phyloP scores from a whole-genome alignment of 2,329 filamentous ascomycete species.

The Ilyonectria destructans region DNA sequence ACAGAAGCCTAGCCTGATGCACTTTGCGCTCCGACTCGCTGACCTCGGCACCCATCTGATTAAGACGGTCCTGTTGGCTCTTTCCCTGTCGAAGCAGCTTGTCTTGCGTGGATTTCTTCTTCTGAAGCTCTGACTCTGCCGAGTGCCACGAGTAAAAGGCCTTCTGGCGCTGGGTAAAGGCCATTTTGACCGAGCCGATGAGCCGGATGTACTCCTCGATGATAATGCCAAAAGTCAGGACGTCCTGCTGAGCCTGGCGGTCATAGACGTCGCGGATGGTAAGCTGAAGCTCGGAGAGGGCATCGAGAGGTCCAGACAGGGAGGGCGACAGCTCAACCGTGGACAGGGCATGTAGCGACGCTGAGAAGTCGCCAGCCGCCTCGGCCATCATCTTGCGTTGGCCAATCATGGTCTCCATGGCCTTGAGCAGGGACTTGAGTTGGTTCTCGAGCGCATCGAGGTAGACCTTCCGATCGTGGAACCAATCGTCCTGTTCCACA shows the following conservation, averaged over 20 bases:
- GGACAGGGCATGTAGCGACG: conserved; percentile 92
- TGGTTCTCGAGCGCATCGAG: conserved; percentile 95
- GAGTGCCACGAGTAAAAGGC: conserved; percentile 95
- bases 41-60: conserved; percentile 93
- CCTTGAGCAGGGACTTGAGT: conserved; percentile 90
- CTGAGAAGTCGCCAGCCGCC: conserved; percentile 92
- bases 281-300: conserved; percentile 92
- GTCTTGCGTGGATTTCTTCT: conserved; percentile 90
- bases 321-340: conserved; percentile 93
- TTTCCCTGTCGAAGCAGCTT: conserved; percentile 96
- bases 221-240: conserved; percentile 95
- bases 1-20: conserved; percentile 89
- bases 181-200: conserved; percentile 94
- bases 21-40: conserved; percentile 95
- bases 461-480: conserved; percentile 96
- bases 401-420: conserved; percentile 91
- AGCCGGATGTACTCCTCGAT: conserved; percentile 98
- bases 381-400: conserved; percentile 96
- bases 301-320: conserved; percentile 90
- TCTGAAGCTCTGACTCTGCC: conserved; percentile 91
- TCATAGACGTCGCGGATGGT: conserved; percentile 97
- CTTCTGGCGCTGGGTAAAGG: conserved; percentile 94
- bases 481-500: conserved; percentile 99
- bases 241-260: conserved; percentile 96
- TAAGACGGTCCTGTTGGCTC: conserved; percentile 95